Percentiles rank a stretch among this genome's conserved stretches.
Conservation (phyloP, 768 basidiomycete genomes). For the Polyporus arcularius region DNA sequence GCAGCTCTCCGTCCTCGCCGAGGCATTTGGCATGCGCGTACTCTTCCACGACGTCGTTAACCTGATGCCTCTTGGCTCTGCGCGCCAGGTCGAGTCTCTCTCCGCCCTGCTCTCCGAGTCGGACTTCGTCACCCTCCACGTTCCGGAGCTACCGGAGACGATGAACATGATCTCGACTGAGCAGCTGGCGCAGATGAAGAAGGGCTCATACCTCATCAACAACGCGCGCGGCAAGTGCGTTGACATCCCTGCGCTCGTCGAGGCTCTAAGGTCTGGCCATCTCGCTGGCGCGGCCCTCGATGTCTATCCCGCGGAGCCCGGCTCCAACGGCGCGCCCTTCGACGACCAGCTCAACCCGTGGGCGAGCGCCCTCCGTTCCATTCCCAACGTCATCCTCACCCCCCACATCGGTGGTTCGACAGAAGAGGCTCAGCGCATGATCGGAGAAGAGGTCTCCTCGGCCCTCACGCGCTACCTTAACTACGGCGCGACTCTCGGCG, state of each 20-base stretch:
- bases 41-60: slow-evolving; percentile 94
- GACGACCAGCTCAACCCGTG: slow-evolving; percentile 88
- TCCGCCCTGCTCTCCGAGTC: slow-evolving; percentile 70
- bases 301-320: slow-evolving; percentile 94
- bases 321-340: slow-evolving; percentile 87
- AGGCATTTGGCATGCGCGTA: slow-evolving; percentile 94
- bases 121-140: slow-evolving; percentile 95
- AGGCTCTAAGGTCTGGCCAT: slow-evolving; percentile 79
- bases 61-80: slow-evolving; percentile 96
- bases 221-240: slow-evolving; percentile 96
- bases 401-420: slow-evolving; percentile 99
- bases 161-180: slow-evolving; percentile 84
- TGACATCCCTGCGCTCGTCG: slow-evolving; percentile 88
- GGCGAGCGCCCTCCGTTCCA: slow-evolving; percentile 68
- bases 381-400: slow-evolving; percentile 93
- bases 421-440: slow-evolving; percentile 97
- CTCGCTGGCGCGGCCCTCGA: slow-evolving; percentile 92
- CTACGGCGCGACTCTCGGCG: slow-evolving; percentile 86
- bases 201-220: slow-evolving; percentile 94
- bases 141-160: slow-evolving; percentile 95
- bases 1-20: slow-evolving; percentile 95
- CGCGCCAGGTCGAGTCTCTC: slow-evolving; percentile 85
- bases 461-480: slow-evolving; percentile 88
- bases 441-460: slow-evolving; percentile 90
- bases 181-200: slow-evolving; percentile 90